Conservation (phyloP, 352 stramenopile genomes). For the Lagenidium sp. region DNA sequence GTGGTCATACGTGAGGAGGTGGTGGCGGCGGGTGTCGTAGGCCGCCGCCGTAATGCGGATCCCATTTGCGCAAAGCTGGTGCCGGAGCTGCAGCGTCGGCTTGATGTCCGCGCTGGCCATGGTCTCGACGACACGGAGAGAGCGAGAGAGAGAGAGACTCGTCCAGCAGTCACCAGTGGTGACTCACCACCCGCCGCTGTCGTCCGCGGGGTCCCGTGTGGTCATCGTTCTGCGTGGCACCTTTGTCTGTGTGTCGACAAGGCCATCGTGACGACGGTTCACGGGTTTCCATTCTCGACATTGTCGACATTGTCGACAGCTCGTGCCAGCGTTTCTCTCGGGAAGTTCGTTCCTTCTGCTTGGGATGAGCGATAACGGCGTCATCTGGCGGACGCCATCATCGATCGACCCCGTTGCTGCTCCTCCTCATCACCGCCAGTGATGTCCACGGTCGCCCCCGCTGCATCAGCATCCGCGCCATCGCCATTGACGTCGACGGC, state of each 20-base stretch:
- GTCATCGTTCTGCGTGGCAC: background rate
- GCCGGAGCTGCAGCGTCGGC: slow-evolving; percentile 60
- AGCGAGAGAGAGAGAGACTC: too few species aligned
- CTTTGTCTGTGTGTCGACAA: too few species aligned
- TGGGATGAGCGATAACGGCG: too few species aligned
- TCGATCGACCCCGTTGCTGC: background rate
- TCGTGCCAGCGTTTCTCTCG: too few species aligned
- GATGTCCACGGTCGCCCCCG: too few species aligned
- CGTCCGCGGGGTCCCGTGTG: too few species aligned
- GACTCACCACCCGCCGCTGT: too few species aligned
- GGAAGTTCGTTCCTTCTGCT: too few species aligned
- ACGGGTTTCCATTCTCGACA: slow-evolving; percentile 1
- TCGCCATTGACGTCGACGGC: too few species aligned
- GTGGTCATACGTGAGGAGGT: slow-evolving; percentile 57
- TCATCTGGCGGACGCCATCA: background rate
- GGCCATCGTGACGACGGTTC: slow-evolving; percentile 1
- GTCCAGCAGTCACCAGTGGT: too few species aligned
- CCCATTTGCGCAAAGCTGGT: slow-evolving; percentile 29
- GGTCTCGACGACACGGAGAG: too few species aligned
- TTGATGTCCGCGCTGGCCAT: slow-evolving; percentile 11
- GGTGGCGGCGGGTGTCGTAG: slow-evolving; percentile 63
- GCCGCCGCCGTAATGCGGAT: slow-evolving; percentile 36
- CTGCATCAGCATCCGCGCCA: too few species aligned
- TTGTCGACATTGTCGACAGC: slow-evolving; percentile 8
- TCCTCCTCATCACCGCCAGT: background rate